Base-by-base conservation (phyloP, 2,329 filamentous ascomycete species). In the Cercospora zeae-maydis region DNA sequence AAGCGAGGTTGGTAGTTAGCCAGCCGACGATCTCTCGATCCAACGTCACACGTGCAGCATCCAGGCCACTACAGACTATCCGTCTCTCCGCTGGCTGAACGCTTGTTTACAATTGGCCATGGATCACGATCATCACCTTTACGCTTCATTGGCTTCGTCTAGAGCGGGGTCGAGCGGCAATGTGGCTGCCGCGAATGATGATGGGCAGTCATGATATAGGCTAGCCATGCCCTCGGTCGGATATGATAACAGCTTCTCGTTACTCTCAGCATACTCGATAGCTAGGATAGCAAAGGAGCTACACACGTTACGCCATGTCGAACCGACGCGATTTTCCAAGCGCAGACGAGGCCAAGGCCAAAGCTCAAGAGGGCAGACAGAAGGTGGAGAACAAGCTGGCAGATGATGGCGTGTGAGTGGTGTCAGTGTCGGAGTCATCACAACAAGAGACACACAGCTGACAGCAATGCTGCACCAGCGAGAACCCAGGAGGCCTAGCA, bases 321-420 rank as follows among this genome's bases (percentile, higher is more conserved):
- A 59, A 24, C 33, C 31, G 33, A 53, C 45, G 45, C 30, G 57
- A 59, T 42, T 53, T 59, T 14, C 45, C 57, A n/a, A 60, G 53
- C 10, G 57, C 62, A 45, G 62, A 63, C 34, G 58, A 56, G 36
- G 62, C 53, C 13, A 61, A 63, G 52, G 62, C 62, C 13, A 63
- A 61, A 30, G 58, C 62, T 13, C 36, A 63, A 42, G 58, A 67
- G 14, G 63, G 61, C 45, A 62, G 63, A 56, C 58, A 67, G 34
- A 63, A 58, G 9, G 16, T 67, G 13, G 54, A 65, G 13, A 56
- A 57, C 36, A 65, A 69, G 64, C 63, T 73, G 16, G 51, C 62
- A 30, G 63, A 72, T 7, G 71, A 73, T 68, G 71, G 71, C 58
- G 71, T 73, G 69, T 70, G 65, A 60, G 69, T 62, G 19, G 4